Percentiles rank a stretch among this genome's conserved stretches.
phyloP scores from a whole-genome alignment of 2,329 filamentous ascomycete species.

The Beauveria sp. region DNA sequence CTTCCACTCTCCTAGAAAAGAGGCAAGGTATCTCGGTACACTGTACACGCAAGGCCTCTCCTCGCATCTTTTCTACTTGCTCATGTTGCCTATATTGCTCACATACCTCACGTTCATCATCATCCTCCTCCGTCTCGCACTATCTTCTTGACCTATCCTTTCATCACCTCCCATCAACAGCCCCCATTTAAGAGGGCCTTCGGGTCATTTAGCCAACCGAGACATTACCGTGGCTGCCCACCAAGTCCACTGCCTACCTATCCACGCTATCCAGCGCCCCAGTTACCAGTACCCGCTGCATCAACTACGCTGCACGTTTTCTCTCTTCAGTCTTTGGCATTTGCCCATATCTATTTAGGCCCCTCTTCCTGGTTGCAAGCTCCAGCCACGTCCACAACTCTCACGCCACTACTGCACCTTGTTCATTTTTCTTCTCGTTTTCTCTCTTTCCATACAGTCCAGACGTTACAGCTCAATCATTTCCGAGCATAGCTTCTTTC shows the following conservation, averaged over 20 bases:
- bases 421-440: not conserved
- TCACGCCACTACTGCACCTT: not conserved
- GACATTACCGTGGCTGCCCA: not conserved
- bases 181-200: not conserved
- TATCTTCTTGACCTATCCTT: not conserved
- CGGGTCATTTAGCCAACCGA: conserved; percentile 7
- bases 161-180: not conserved
- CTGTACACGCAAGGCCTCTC: too few species aligned
- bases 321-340: not conserved
- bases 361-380: not conserved
- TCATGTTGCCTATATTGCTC: too few species aligned
- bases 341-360: not conserved
- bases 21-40: too few species aligned
- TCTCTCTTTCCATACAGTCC: not conserved
- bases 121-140: not conserved
- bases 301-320: not conserved
- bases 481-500: not conserved
- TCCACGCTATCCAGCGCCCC: not conserved
- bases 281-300: not conserved
- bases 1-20: too few species aligned
- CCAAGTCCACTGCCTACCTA: not conserved
- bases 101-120: not conserved
- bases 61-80: too few species aligned
- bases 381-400: conserved; percentile 12
- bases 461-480: not conserved